Conservation (phyloP, 2,329 filamentous ascomycete genomes). For the Myriosclerotinia scirpicola region DNA sequence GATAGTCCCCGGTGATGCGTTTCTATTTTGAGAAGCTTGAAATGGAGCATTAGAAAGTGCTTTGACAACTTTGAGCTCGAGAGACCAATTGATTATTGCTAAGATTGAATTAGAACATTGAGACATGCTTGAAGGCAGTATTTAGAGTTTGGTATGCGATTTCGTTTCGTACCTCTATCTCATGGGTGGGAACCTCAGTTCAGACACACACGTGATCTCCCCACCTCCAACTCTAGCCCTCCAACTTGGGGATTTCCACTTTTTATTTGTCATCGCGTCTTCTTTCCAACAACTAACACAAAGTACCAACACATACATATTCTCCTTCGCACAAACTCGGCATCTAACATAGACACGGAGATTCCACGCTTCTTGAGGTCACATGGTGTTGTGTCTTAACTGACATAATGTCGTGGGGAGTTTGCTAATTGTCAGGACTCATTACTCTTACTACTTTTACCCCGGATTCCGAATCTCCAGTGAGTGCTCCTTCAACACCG, state of each 20-base stretch:
- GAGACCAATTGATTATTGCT: too few species aligned
- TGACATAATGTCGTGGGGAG: constrained; percentile 7
- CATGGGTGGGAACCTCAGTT: too few species aligned
- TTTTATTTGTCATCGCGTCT: constrained; percentile 23
- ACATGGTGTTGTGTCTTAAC: not conserved
- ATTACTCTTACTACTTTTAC: not conserved
- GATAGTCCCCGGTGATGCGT: too few species aligned
- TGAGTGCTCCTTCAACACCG: not conserved
- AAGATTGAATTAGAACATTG: too few species aligned
- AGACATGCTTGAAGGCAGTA: too few species aligned
- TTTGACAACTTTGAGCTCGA: too few species aligned
- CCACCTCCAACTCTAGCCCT: too few species aligned
- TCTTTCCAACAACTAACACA: not conserved
- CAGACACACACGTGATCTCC: too few species aligned
- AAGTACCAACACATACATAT: not conserved
- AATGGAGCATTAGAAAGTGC: too few species aligned
- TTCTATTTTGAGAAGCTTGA: too few species aligned
- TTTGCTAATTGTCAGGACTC: not conserved
- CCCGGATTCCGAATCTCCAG: constrained; percentile 10
- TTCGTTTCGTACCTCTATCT: too few species aligned
- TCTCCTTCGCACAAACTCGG: constrained; percentile 2
- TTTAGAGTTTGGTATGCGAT: too few species aligned
- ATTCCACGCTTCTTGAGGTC: not conserved
- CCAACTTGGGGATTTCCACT: not conserved
- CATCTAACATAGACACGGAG: not conserved